Evolutionary conservation across 306 rosid species (phyloP).

Genomic region (Elaeagnus macrophylla): DNA sequence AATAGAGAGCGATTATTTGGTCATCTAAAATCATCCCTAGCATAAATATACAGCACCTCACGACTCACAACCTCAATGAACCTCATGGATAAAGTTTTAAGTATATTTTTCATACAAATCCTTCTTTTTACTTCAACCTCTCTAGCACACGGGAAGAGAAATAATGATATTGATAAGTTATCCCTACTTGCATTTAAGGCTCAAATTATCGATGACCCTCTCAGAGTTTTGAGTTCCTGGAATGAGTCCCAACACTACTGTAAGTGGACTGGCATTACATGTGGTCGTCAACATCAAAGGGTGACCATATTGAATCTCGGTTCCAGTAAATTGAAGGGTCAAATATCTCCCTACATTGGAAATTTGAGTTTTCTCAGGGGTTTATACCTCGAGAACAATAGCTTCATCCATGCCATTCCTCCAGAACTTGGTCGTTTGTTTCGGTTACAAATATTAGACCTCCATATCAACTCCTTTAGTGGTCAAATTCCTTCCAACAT

Average conservation of each 20-base stretch:
- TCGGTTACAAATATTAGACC: neutral
- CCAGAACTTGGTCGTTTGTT: slow-evolving; percentile 16
- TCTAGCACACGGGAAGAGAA: too few species aligned
- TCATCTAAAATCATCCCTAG: too few species aligned
- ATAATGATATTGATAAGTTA: too few species aligned
- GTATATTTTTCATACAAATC: too few species aligned
- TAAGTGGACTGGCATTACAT: slow-evolving; percentile 22
- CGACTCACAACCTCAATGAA: too few species aligned
- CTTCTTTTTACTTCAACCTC: too few species aligned
- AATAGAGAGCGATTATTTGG: too few species aligned
- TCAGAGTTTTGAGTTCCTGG: slow-evolving; percentile 16
- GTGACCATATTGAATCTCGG: slow-evolving; percentile 9
- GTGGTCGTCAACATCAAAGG: slow-evolving; percentile 13
- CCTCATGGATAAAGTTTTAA: too few species aligned
- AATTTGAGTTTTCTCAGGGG: slow-evolving; percentile 17
- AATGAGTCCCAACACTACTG: slow-evolving; percentile 22
- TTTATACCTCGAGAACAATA: slow-evolving; percentile 9
- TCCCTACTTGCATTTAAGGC: too few species aligned
- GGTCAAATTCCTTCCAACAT: slow-evolving; percentile 18
- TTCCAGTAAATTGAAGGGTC: slow-evolving; percentile 3
- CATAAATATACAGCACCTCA: too few species aligned
- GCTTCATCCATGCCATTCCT: slow-evolving; percentile 5
- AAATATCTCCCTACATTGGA: slow-evolving; percentile 13
- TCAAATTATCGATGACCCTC: slow-evolving; percentile 13
- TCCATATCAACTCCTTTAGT: slow-evolving; percentile 6